phyloP scores from a whole-genome alignment of 2,329 filamentous ascomycete species.

The Dactylellina leptospora region DNA sequence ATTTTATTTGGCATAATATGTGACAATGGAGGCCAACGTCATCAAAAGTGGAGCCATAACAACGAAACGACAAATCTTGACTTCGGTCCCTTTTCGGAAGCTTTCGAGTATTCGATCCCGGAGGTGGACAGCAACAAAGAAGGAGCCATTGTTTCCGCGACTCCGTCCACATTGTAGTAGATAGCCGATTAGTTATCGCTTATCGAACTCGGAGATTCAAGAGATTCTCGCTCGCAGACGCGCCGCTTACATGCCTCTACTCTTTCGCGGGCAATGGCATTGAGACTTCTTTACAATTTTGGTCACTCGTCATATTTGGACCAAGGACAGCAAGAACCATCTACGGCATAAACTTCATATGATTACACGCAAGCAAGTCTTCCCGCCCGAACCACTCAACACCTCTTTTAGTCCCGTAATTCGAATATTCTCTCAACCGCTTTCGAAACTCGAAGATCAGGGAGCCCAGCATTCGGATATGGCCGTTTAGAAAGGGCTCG shows the following conservation, averaged over 20 bases:
- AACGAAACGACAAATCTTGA: not conserved
- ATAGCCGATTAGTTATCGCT: slow-evolving; percentile 41
- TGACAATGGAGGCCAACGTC: not conserved
- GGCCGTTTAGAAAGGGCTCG: not conserved
- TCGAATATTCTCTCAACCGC: slow-evolving; percentile 18
- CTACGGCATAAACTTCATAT: not conserved
- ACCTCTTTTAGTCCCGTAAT: not conserved
- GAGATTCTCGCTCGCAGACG: no score
- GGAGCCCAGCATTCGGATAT: slow-evolving; percentile 19
- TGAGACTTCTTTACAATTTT: not conserved
- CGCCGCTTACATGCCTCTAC: no score
- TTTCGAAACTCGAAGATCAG: slow-evolving; percentile 10
- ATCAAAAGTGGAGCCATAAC: not conserved
- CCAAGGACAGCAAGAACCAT: not conserved
- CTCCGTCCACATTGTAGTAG: no score
- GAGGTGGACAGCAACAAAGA: slow-evolving; percentile 6
- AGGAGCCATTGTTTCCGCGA: not conserved
- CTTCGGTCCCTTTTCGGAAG: slow-evolving; percentile 11
- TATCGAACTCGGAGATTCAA: slow-evolving; percentile 13
- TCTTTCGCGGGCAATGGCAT: no score
- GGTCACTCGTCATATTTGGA: no score
- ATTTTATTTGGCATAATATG: not conserved
- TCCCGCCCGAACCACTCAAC: no score
- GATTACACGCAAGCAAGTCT: not conserved
- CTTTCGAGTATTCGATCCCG: no score